A percentile compares a stretch with the other conserved stretches of the same genome.
These are phyloP conservation scores for Phaeosphaeria sp. DNA, from an alignment of 2,329 filamentous ascomycete genomes.

Conservation along the genomic window DNA sequence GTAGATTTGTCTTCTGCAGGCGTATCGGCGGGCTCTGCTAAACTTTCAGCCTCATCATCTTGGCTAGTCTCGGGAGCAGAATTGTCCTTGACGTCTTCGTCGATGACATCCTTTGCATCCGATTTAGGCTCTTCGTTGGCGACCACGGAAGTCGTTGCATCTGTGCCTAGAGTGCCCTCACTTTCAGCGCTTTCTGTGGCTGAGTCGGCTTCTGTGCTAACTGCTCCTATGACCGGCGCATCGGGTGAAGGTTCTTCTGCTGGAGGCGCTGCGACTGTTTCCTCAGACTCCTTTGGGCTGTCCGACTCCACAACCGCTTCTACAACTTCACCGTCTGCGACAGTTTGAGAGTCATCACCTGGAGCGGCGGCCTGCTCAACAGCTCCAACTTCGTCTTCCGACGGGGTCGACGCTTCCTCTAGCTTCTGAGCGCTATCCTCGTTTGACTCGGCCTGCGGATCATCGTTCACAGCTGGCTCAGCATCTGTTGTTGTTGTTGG, in stretches of 20 bases:
- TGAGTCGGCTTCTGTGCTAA: not conserved
- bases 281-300: not conserved
- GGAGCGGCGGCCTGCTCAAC: not conserved
- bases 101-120: not conserved
- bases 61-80: not conserved
- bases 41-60: not conserved
- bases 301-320: not conserved
- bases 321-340: not conserved
- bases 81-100: not conserved
- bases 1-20: not conserved
- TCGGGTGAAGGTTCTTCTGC: not conserved
- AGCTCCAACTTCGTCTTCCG: not conserved
- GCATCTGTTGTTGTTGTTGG: not conserved
- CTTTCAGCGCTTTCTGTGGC: not conserved
- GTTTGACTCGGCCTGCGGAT: not conserved
- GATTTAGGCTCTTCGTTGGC: not conserved
- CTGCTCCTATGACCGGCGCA: not conserved
- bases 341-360: not conserved
- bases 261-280: not conserved
- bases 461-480: not conserved
- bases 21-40: not conserved
- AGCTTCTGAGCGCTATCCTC: not conserved
- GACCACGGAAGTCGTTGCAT: not conserved
- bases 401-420: not conserved
- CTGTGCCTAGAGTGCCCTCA: not conserved